Conservation (phyloP, 208 protist species). For the Acanthamoeba triangularis region DNA sequence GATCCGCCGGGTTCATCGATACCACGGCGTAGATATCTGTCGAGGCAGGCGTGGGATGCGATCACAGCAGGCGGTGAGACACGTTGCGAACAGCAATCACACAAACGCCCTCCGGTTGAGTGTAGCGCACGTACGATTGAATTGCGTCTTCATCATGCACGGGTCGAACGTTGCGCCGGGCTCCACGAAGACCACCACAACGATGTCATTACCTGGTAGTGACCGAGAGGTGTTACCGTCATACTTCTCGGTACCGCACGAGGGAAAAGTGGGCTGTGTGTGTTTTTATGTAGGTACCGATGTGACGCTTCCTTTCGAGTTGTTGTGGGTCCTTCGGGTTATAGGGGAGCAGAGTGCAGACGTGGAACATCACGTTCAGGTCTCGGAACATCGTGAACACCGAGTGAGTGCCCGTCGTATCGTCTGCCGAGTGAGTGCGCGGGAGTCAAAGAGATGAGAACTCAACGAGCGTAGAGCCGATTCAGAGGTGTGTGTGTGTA, state of each 20-base stretch:
- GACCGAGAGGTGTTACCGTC: not conserved
- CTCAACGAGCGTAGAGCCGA: not conserved
- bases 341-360: slow-evolving; percentile 76
- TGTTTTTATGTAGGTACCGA: too few species aligned
- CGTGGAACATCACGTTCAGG: slow-evolving; percentile 78
- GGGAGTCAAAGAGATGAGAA: not conserved
- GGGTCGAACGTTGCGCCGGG: slow-evolving; percentile 70
- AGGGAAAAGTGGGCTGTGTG: not conserved
- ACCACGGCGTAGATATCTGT: slow-evolving; percentile 57
- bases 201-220: slow-evolving; percentile 74
- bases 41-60: too few species aligned
- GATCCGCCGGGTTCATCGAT: not conserved
- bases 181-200: slow-evolving; percentile 75
- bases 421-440: not conserved
- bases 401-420: slow-evolving; percentile 73
- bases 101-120: not conserved
- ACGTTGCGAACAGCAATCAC: not conserved
- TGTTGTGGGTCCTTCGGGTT: slow-evolving; percentile 74
- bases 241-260: not conserved
- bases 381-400: slow-evolving; percentile 71
- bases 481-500: not conserved
- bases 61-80: not conserved
- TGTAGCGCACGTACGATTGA: slow-evolving; percentile 35
- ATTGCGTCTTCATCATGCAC: slow-evolving; percentile 77
- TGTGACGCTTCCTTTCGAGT: slow-evolving; percentile 70